These are phyloP conservation scores for Phaeotremella skinneri DNA, from an alignment of 768 basidiomycete species.

Conservation along the genomic window DNA sequence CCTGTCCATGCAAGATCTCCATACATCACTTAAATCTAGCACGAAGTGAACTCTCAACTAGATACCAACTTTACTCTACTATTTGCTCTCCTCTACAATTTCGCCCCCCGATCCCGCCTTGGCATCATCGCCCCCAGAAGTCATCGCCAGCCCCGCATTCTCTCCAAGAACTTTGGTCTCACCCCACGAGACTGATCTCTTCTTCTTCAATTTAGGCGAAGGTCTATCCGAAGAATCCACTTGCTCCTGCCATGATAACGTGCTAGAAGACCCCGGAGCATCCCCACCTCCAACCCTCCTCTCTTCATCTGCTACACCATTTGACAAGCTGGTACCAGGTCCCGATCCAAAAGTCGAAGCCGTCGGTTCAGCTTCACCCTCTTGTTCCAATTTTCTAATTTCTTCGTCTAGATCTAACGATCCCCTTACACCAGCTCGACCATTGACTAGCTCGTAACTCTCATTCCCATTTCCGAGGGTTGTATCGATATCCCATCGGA, in stretches of 20 bases:
- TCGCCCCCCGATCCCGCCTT: not conserved
- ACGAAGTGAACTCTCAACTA: too few species aligned
- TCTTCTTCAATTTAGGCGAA: slow-evolving; percentile 26
- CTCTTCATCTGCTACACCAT: slow-evolving; percentile 32
- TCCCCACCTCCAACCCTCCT: slow-evolving; percentile 8
- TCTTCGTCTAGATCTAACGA: slow-evolving; percentile 43
- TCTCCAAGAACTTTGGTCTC: slow-evolving; percentile 42
- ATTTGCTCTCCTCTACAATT: not conserved
- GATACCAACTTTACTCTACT: too few species aligned
- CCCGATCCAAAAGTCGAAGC: not conserved
- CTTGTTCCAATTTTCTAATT: slow-evolving; percentile 48
- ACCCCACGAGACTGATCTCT: slow-evolving; percentile 42
- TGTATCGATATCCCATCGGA: slow-evolving; percentile 28
- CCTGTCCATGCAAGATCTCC: too few species aligned
- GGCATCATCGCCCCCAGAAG: not conserved
- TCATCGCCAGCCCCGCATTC: slow-evolving; percentile 1
- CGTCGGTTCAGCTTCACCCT: slow-evolving; percentile 18
- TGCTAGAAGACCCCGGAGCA: not conserved
- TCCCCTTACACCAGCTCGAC: slow-evolving; percentile 19
- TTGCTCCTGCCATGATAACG: slow-evolving; percentile 3
- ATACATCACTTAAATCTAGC: too few species aligned
- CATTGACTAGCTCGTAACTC: slow-evolving; percentile 36
- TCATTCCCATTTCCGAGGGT: slow-evolving; percentile 15
- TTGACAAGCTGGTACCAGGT: not conserved
- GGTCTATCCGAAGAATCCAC: not conserved